Conservation (phyloP, 495 filamentous ascomycete genomes). For the Penicillium mononematosum region DNA sequence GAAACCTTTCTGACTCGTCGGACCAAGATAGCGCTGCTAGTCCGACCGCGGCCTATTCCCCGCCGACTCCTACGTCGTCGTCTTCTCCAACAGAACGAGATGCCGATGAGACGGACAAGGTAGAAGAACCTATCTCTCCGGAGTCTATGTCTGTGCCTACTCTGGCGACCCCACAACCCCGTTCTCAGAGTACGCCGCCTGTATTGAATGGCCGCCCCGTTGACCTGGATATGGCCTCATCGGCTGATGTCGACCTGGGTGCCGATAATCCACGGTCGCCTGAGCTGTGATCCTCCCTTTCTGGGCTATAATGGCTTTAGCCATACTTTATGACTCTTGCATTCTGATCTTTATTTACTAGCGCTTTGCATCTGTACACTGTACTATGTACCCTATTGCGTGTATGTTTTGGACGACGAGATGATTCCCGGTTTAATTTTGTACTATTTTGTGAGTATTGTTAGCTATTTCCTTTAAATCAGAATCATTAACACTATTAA, state of each 20-base stretch:
- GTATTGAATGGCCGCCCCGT: slow-evolving; percentile 26
- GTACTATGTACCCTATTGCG: slow-evolving; percentile 6
- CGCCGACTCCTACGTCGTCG: slow-evolving; percentile 49
- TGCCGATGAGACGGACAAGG: slow-evolving; percentile 15
- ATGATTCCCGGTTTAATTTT: slow-evolving; percentile 14
- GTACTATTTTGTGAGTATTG: not conserved
- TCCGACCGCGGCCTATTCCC: slow-evolving; percentile 44
- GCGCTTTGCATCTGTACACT: slow-evolving; percentile 13
- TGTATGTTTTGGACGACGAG: slow-evolving; percentile 13
- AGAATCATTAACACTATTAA: not conserved
- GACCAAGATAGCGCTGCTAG: slow-evolving; percentile 33
- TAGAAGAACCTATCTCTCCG: slow-evolving; percentile 14
- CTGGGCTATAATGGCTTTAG: not conserved
- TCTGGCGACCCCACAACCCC: slow-evolving; percentile 25
- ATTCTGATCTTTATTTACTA: not conserved
- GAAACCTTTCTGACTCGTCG: slow-evolving; percentile 45
- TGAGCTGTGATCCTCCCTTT: not conserved
- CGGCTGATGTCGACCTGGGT: slow-evolving; percentile 1
- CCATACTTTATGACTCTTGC: slow-evolving; percentile 1
- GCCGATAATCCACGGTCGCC: slow-evolving; percentile 1
- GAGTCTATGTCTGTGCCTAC: slow-evolving; percentile 25
- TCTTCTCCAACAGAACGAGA: slow-evolving; percentile 28
- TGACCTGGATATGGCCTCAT: slow-evolving; percentile 9
- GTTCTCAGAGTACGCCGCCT: slow-evolving; percentile 45
- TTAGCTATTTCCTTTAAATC: not conserved